These are phyloP conservation scores for Chiua sp. DNA, from an alignment of 1,284 basidiomycete species.

Conservation along the genomic window DNA sequence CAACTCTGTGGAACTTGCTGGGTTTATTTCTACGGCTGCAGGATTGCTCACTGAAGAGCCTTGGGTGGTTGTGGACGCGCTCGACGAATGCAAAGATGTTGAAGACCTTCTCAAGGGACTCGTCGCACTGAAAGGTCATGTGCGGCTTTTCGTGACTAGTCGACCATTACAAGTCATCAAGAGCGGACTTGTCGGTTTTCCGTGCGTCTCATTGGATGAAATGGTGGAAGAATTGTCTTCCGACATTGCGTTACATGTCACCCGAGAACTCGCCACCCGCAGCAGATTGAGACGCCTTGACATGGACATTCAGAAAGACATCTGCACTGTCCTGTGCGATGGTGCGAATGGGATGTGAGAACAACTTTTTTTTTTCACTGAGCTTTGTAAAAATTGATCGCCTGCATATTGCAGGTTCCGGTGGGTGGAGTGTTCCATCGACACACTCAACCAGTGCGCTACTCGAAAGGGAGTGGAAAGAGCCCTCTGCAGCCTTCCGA, in stretches of 20 bases:
- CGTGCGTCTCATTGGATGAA: conserved; percentile 3
- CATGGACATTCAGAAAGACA: conserved; percentile 9
- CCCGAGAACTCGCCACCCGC: conserved; percentile 13
- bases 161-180: conserved; percentile 14
- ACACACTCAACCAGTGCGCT: background rate
- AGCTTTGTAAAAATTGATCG: background rate
- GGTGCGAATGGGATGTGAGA: conserved; percentile 16
- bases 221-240: conserved; percentile 5
- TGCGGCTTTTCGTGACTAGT: conserved; percentile 19
- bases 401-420: conserved; percentile 3
- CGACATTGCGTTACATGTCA: conserved; percentile 14
- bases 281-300: conserved; percentile 2
- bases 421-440: conserved; percentile 15
- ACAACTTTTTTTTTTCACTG: no score
- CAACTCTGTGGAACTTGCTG: no score
- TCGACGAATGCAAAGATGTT: conserved; percentile 17
- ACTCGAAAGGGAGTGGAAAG: background rate
- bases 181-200: background rate
- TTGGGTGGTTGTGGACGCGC: conserved; percentile 12
- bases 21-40: no score
- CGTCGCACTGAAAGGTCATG: background rate
- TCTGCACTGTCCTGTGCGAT: background rate
- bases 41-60: background rate
- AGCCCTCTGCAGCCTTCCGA: conserved; percentile 1
- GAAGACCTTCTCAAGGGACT: conserved; percentile 3